A percentile compares a stretch with the other conserved stretches of the same genome.
Evolutionary conservation across 108 stramenopile species (phyloP).

Genomic region (Fragilariopsis cylindrus): DNA sequence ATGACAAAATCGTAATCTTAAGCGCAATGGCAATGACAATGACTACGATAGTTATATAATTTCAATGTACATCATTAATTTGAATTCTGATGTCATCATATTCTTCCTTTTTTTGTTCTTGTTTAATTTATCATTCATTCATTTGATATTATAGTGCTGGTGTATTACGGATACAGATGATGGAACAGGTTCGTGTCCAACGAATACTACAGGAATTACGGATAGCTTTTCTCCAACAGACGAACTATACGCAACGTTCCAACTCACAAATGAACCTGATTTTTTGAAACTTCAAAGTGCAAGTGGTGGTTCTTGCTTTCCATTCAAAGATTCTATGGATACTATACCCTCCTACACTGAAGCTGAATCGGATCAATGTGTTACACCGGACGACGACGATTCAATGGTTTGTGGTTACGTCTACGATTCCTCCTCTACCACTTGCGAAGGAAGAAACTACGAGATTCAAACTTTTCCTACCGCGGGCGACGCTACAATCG

Average conservation of each 20-base stretch:
- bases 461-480: constrained; percentile 24
- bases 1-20: too few relatives aligned
- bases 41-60: too few relatives aligned
- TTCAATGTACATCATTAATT: too few relatives aligned
- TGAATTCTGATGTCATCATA: too few relatives aligned
- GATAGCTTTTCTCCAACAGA: constrained; percentile 6
- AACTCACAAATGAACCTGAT: constrained; percentile 15
- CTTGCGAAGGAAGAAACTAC: constrained; percentile 25
- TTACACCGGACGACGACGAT: neutral
- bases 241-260: neutral
- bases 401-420: constrained; percentile 29
- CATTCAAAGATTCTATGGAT: constrained; percentile 27
- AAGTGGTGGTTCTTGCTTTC: constrained; percentile 25
- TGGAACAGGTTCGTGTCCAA: constrained; percentile 14
- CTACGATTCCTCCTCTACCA: constrained; percentile 17
- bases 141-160: constrained; percentile 11
- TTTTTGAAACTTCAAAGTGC: constrained; percentile 26
- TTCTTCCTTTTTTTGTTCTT: too few relatives aligned
- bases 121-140: too few relatives aligned
- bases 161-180: constrained; percentile 6
- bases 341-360: constrained; percentile 8
- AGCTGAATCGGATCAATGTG: constrained; percentile 18
- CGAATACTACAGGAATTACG: constrained; percentile 21
- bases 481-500: constrained; percentile 16
- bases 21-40: too few relatives aligned